Evolutionary conservation across 2,329 filamentous ascomycete genomes (phyloP).

Genomic region (Magnaporthales sp.): DNA sequence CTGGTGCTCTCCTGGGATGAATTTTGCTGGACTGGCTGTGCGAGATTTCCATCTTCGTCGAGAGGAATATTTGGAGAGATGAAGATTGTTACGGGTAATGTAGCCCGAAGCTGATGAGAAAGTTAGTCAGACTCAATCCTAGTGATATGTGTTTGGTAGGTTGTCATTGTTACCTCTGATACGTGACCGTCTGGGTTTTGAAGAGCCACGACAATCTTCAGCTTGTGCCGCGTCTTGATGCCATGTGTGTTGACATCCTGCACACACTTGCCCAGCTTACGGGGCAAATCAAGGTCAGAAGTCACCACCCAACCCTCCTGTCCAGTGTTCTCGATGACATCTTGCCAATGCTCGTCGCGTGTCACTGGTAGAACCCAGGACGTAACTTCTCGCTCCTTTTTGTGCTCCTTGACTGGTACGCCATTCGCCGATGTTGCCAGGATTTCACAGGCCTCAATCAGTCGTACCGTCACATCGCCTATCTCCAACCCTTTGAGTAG

Average conservation of each 20-base stretch:
- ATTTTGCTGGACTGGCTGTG: conserved; percentile 45
- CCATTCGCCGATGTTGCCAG: conserved; percentile 37
- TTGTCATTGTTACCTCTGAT: conserved; percentile 49
- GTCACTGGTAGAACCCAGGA: conserved; percentile 47
- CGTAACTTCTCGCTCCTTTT: conserved; percentile 55
- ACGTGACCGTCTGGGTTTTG: conserved; percentile 93
- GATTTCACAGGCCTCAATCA: conserved; percentile 72
- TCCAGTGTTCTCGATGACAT: conserved; percentile 58
- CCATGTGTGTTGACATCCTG: conserved; percentile 84
- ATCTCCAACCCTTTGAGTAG: conserved; percentile 82
- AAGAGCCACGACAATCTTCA: conserved; percentile 83
- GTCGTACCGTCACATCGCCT: conserved; percentile 69
- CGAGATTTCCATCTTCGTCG: conserved; percentile 76
- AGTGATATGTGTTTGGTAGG: not conserved
- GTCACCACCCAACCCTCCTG: conserved; percentile 57
- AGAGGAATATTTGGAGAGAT: conserved; percentile 91
- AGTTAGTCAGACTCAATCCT: not conserved
- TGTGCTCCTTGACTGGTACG: conserved; percentile 46
- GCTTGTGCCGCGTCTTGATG: conserved; percentile 87
- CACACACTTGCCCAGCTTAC: conserved; percentile 71
- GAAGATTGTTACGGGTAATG: conserved; percentile 84
- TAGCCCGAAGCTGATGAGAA: conserved; percentile 60
- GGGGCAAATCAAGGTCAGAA: conserved; percentile 63
- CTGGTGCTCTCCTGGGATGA: conserved; percentile 25
- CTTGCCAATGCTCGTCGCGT: conserved; percentile 56